Evolutionary conservation across 2,329 filamentous ascomycete genomes (phyloP).

Genomic region (Curvularia eragrostidis): DNA sequence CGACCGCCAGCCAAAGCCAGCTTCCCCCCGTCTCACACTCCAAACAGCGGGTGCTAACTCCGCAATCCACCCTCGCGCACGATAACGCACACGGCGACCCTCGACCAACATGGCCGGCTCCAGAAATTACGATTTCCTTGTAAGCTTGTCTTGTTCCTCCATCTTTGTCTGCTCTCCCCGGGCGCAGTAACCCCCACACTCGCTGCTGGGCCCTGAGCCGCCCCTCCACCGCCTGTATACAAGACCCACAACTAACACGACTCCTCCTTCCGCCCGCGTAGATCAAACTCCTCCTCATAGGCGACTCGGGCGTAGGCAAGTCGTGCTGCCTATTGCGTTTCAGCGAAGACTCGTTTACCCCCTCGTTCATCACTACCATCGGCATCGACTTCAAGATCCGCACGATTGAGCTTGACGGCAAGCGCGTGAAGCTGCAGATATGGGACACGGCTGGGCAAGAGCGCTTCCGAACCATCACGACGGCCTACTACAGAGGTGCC

Average conservation of each 20-base stretch:
- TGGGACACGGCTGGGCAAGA: slow-evolving; percentile 99
- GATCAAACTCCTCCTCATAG: slow-evolving; percentile 97
- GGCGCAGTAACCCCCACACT: slow-evolving; percentile 7
- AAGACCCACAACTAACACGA: slow-evolving; percentile 22
- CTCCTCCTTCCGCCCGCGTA: slow-evolving; percentile 49
- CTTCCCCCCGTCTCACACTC: slow-evolving; percentile 19
- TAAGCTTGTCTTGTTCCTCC: slow-evolving; percentile 58
- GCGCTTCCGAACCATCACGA: slow-evolving; percentile 98
- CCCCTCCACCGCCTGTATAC: slow-evolving; percentile 14
- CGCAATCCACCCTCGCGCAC: slow-evolving; percentile 28
- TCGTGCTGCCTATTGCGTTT: slow-evolving; percentile 96
- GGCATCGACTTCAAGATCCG: slow-evolving; percentile 99
- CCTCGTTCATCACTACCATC: slow-evolving; percentile 98
- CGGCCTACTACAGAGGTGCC: slow-evolving; percentile 96
- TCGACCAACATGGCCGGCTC: slow-evolving; percentile 80
- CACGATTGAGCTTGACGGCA: slow-evolving; percentile 98
- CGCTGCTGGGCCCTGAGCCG: slow-evolving; percentile 11
- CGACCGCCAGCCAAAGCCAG: slow-evolving; percentile 10
- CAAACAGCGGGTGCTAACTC: slow-evolving; percentile 33
- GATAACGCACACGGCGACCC: slow-evolving; percentile 21
- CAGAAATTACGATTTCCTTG: slow-evolving; percentile 99
- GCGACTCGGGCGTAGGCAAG: slow-evolving; percentile 95
- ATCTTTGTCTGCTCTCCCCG: slow-evolving; percentile 15
- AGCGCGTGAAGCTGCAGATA: slow-evolving; percentile 98
- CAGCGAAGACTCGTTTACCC: slow-evolving; percentile 96